Conservation (phyloP, 1,284 basidiomycete genomes). For the Cerrena zonata region DNA sequence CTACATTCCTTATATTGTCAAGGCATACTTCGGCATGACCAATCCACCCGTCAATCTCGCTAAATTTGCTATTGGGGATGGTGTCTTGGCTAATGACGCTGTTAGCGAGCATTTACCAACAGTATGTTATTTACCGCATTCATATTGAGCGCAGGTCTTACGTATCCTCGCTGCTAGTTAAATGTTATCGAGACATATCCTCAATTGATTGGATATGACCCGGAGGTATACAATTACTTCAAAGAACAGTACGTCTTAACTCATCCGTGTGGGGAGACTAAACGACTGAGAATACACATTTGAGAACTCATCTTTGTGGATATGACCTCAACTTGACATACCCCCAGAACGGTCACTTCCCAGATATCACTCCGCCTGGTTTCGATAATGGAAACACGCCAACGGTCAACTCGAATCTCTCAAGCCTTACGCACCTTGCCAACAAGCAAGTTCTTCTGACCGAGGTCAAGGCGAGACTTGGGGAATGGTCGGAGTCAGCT, state of each 20-base stretch:
- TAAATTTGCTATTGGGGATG: slow-evolving; percentile 68
- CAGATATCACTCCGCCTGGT: slow-evolving; percentile 22
- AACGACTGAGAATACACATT: no score
- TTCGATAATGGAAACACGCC: neutral
- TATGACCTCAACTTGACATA: slow-evolving; percentile 61
- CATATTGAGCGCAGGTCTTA: neutral
- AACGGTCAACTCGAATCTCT: neutral
- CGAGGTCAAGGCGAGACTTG: neutral
- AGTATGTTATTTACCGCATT: slow-evolving; percentile 30
- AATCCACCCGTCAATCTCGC: slow-evolving; percentile 63
- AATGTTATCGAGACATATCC: slow-evolving; percentile 63
- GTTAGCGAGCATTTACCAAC: slow-evolving; percentile 49
- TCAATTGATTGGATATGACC: slow-evolving; percentile 66
- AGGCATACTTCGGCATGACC: slow-evolving; percentile 55
- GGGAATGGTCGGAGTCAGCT: neutral
- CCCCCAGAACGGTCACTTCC: slow-evolving; percentile 48
- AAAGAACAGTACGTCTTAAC: slow-evolving; percentile 49
- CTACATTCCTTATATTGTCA: slow-evolving; percentile 61
- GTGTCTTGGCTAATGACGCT: slow-evolving; percentile 43
- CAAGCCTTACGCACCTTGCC: neutral
- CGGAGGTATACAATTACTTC: slow-evolving; percentile 61
- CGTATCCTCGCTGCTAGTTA: slow-evolving; percentile 30
- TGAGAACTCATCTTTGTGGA: slow-evolving; percentile 29
- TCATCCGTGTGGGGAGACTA: no score
- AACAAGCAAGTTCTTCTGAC: neutral